Conservation (phyloP, 2,329 filamentous ascomycete species). For the Ambrosiella beaveri region DNA sequence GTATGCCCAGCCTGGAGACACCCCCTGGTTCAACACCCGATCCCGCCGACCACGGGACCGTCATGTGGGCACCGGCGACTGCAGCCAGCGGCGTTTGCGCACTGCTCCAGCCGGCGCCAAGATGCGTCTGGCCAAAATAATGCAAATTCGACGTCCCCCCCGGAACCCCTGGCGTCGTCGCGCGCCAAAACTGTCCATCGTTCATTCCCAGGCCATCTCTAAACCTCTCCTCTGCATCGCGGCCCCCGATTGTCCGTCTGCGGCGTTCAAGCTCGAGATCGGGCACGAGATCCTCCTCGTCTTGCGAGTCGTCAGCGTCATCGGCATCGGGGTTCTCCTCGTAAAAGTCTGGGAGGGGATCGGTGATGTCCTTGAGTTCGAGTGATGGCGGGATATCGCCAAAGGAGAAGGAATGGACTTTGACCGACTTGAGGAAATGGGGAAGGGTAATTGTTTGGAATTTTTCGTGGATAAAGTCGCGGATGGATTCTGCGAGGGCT, state of each 20-base stretch:
- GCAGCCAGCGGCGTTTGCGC: constrained; percentile 65
- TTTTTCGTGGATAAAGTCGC: constrained; percentile 84
- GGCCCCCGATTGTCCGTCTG: constrained; percentile 13
- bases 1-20: background rate
- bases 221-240: constrained; percentile 15
- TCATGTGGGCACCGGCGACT: constrained; percentile 47
- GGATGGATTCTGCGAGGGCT: constrained; percentile 69
- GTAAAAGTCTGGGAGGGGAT: constrained; percentile 92
- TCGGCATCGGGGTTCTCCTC: constrained; percentile 52
- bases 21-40: constrained; percentile 1
- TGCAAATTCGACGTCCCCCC: constrained; percentile 61
- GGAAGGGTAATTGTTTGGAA: constrained; percentile 86
- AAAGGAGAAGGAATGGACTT: constrained; percentile 87
- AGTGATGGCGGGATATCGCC: constrained; percentile 67
- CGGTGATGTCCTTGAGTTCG: constrained; percentile 90
- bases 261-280: constrained; percentile 12
- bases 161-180: constrained; percentile 40
- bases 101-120: constrained; percentile 53
- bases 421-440: constrained; percentile 90
- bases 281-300: constrained; percentile 19
- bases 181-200: constrained; percentile 9
- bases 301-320: constrained; percentile 24
- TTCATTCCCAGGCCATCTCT: constrained; percentile 9
- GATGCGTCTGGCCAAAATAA: constrained; percentile 60
- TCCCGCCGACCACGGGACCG: constrained; percentile 12